Evolutionary conservation across 305 asterid species (phyloP), one percentile per base, ranked within the genome.

Genomic region (Solanum hybrid): DNA sequence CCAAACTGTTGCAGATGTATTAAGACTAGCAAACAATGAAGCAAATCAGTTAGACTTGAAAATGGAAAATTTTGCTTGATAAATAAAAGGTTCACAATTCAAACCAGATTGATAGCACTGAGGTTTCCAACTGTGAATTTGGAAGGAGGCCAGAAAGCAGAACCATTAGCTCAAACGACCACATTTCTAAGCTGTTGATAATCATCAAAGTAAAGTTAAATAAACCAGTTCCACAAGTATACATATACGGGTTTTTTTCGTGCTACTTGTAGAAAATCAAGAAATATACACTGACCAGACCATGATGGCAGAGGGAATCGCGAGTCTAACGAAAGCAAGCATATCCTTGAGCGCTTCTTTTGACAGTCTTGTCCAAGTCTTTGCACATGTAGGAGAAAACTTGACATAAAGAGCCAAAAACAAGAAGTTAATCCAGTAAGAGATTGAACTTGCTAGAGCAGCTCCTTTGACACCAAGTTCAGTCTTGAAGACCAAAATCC

Each of bases 101-200:
- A 28, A 39, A 96, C 98, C 96, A 91, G 91, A 96, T 92, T 73
- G 98, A 94, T 39, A 97, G 99, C 73, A 95, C 98, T 4, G 98
- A 95, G 88, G 98, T 97, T 91, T 96, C 98, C 46, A 96, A 46
- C 92, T 93, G 87, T 12, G 99, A 97, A 91, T 96, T 95, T 4
- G 97, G 97, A 96, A 97, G 98, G 87, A 97, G 97, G 51, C 99
- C 98, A 40, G 99, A 93, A 35, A 97, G 95, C 67, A 97, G 94
- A 91, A 96, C 99, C 95, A 93, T 94, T 97, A 96, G 90, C 89
- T 96, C 99, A 88, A 96, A 96, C 13, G 97, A 96, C 98, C 99
- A 96, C 42, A 90, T 92, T 71, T 96, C 97, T 93, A 96, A 92
- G 93, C 95, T 95, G 96, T 91, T 89, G 16, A 73, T 31, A 86